A percentile compares a stretch with the other conserved stretches of the same genome.
These are phyloP conservation scores for Chimonanthus salicifolius DNA, from an alignment of 164 flowering plant species.

Conservation along the genomic window DNA sequence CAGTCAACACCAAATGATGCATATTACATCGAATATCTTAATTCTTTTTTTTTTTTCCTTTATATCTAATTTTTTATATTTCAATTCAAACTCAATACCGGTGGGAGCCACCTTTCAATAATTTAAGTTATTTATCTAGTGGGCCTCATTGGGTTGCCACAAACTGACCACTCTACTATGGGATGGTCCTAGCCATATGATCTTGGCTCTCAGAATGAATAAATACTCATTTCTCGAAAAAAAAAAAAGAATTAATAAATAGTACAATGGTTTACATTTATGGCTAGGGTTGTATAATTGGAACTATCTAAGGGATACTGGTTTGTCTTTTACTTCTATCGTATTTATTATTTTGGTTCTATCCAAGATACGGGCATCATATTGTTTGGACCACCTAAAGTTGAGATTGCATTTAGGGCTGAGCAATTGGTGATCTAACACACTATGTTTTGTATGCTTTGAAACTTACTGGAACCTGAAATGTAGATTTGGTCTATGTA, in stretches of 20 bases:
- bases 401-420: background rate
- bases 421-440: background rate
- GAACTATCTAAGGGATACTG: background rate
- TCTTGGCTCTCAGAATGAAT: no score
- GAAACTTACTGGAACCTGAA: background rate
- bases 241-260: no score
- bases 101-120: background rate
- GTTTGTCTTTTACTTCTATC: no score
- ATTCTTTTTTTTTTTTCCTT: no score
- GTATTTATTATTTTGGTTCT: background rate
- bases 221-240: no score
- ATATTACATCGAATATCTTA: no score
- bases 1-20: no score
- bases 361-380: background rate
- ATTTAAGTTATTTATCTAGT: background rate
- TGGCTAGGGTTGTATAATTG: background rate
- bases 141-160: background rate
- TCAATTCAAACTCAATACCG: background rate
- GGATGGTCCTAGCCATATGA: no score
- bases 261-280: background rate
- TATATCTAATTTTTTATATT: no score
- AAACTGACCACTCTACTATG: no score
- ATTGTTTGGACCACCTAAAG: background rate
- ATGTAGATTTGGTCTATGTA: constrained; percentile 31
- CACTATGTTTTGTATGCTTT: background rate